phyloP scores from a whole-genome alignment of 257 asterid genomes.

The Solanum megistacrolobum region DNA sequence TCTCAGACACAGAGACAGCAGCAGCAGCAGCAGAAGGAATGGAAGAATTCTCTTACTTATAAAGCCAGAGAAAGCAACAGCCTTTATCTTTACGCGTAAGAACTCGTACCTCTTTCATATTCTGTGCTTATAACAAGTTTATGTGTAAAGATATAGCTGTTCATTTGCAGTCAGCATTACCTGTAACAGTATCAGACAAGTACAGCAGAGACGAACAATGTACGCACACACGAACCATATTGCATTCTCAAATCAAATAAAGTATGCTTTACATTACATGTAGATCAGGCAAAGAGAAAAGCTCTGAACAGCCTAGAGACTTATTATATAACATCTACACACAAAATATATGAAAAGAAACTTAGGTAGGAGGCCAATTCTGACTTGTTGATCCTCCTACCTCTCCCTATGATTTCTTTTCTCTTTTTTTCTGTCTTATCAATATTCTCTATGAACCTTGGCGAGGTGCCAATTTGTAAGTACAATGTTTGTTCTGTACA shows the following conservation, averaged over 20 bases:
- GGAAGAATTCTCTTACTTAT: not conserved
- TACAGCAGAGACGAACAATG: conserved; percentile 11
- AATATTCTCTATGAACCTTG: conserved; percentile 43
- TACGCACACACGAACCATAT: conserved; percentile 39
- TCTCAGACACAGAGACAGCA: not conserved
- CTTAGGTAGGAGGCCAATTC: conserved; percentile 26
- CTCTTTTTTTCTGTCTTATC: conserved; percentile 10
- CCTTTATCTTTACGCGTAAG: not conserved
- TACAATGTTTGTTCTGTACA: conserved; percentile 75
- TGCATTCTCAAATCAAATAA: conserved; percentile 52
- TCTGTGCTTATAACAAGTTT: not conserved
- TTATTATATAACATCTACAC: conserved; percentile 56
- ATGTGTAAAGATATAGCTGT: not conserved
- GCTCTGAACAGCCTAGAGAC: conserved; percentile 26
- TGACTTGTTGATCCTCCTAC: conserved; percentile 33
- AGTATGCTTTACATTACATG: conserved; percentile 46
- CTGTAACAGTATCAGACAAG: not conserved
- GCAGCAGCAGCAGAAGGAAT: not conserved
- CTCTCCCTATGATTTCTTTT: conserved; percentile 2
- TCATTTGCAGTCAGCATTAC: not conserved
- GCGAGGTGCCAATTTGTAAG: conserved; percentile 79
- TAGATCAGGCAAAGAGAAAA: conserved; percentile 8
- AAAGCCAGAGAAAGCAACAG: not conserved
- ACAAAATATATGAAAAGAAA: conserved; percentile 14
- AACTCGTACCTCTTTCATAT: not conserved